These are phyloP conservation scores for Lasiosphaeria miniovina DNA, from an alignment of 495 filamentous ascomycete genomes.

Conservation along the genomic window DNA sequence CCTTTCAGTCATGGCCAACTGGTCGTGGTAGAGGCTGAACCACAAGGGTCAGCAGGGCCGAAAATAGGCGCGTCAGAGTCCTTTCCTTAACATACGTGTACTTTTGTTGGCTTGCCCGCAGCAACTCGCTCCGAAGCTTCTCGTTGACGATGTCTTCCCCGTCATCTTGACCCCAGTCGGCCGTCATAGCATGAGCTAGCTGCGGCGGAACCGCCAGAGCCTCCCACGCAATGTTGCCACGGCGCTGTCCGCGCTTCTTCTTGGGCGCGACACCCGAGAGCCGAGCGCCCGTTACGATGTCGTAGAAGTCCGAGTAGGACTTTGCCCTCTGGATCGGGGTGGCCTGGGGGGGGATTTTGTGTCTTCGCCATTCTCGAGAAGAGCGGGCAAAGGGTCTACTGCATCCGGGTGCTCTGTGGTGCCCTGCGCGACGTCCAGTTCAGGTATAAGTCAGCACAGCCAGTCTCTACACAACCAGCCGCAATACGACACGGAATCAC, in stretches of 20 bases:
- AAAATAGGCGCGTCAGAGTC: background rate
- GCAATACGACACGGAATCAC: constrained; percentile 2
- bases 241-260: constrained; percentile 40
- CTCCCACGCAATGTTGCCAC: constrained; percentile 39
- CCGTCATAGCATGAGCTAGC: constrained; percentile 44
- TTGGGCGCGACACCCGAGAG: constrained; percentile 42
- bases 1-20: constrained; percentile 72
- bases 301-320: constrained; percentile 72
- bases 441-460: background rate
- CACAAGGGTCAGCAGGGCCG: constrained; percentile 23
- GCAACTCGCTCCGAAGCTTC: constrained; percentile 60
- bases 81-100: constrained; percentile 59
- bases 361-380: constrained; percentile 50
- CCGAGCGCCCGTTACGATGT: constrained; percentile 57
- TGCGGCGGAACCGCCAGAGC: constrained; percentile 46
- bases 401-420: constrained; percentile 36
- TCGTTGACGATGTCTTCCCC: constrained; percentile 60
- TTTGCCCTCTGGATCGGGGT: constrained; percentile 64
- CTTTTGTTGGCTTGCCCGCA: constrained; percentile 78
- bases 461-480: background rate
- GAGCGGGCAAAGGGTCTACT: constrained; percentile 40
- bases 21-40: constrained; percentile 67
- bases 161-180: background rate
- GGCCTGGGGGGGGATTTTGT: constrained; percentile 58
- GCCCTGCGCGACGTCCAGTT: constrained; percentile 25